Conservation (phyloP, 1,284 basidiomycete genomes). For the Ceratobasidium sp. region DNA sequence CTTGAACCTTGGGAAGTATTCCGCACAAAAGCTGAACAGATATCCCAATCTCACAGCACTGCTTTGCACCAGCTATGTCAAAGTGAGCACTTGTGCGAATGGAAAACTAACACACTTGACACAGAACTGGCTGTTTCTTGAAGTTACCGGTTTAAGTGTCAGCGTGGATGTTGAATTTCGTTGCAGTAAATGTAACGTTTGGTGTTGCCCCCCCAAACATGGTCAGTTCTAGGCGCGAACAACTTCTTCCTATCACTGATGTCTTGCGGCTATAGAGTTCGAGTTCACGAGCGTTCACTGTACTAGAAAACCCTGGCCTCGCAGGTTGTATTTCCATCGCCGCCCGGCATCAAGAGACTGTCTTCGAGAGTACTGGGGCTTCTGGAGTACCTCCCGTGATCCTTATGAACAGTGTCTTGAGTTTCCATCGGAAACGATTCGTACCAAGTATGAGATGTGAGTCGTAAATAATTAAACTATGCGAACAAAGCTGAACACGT, state of each 20-base stretch:
- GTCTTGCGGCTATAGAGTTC: neutral
- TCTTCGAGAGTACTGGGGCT: neutral
- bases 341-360: neutral
- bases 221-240: neutral
- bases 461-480: neutral
- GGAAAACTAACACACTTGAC: too few species aligned
- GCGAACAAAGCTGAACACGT: neutral
- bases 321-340: neutral
- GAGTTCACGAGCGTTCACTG: too few species aligned
- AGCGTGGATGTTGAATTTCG: neutral
- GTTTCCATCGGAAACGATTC: neutral
- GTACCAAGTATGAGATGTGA: neutral
- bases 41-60: neutral
- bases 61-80: neutral
- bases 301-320: too few species aligned
- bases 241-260: too few species aligned
- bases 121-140: neutral
- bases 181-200: neutral
- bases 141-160: neutral
- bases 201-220: too few species aligned
- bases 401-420: neutral
- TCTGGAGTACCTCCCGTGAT: neutral
- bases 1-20: neutral
- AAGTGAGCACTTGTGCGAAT: neutral
- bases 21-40: neutral